These are phyloP conservation scores for Rutidosis leptorrhynchoides DNA, from an alignment of 129 eudicot genomes.

Conservation along the genomic window DNA sequence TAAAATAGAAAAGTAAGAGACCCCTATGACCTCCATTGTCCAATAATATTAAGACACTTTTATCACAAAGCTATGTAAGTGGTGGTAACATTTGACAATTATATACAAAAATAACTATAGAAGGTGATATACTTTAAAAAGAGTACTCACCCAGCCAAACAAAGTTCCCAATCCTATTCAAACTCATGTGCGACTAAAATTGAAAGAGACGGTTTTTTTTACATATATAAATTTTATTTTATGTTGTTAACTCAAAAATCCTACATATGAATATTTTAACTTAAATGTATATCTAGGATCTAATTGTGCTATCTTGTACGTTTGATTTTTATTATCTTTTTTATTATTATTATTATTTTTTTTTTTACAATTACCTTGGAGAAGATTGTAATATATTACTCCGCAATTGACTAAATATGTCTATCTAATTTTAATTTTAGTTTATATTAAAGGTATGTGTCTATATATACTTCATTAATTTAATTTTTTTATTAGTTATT, in stretches of 20 bases:
- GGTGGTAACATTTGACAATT: constrained; percentile 1
- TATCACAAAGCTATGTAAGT: neutral
- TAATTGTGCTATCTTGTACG: too few relatives aligned
- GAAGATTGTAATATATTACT: too few relatives aligned
- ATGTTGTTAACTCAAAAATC: neutral
- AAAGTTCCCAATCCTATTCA: neutral
- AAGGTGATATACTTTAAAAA: constrained; percentile 12
- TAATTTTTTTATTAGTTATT: too few relatives aligned
- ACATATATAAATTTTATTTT: neutral
- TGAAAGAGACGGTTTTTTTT: neutral
- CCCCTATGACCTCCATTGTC: constrained; percentile 46
- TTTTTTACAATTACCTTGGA: too few relatives aligned
- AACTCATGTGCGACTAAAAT: neutral
- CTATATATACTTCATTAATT: too few relatives aligned
- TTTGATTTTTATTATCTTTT: too few relatives aligned
- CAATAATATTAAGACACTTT: constrained; percentile 5
- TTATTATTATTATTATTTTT: too few relatives aligned
- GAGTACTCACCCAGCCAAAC: constrained; percentile 3
- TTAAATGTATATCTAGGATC: too few relatives aligned
- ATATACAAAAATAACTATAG: neutral
- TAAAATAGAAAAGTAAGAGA: constrained; percentile 33
- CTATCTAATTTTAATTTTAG: too few relatives aligned
- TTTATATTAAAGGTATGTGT: too few relatives aligned
- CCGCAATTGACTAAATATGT: too few relatives aligned
- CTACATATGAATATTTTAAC: neutral